phyloP scores from a whole-genome alignment of 306 rosid genomes.

The Casuarina cunninghamiana region DNA sequence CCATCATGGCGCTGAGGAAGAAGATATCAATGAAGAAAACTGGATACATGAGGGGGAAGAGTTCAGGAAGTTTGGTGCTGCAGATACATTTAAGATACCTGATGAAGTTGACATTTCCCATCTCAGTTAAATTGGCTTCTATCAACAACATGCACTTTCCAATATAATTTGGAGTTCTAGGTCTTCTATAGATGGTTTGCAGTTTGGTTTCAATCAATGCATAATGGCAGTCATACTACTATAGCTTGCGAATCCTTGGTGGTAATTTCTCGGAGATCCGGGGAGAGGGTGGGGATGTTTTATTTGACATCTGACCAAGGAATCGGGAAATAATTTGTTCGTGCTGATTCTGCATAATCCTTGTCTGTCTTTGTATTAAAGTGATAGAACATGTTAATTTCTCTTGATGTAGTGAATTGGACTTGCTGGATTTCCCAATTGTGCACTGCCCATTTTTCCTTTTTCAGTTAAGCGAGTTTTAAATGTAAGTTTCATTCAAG shows the following conservation, averaged over 20 bases:
- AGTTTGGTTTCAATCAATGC: not conserved
- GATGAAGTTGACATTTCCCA: slow-evolving; percentile 65
- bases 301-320: not conserved
- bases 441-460: not conserved
- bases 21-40: slow-evolving; percentile 52
- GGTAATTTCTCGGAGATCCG: not conserved
- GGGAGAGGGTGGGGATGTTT: not conserved
- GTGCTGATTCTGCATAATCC: not conserved
- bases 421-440: not conserved
- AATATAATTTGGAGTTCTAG: not conserved
- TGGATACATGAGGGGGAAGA: slow-evolving; percentile 42
- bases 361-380: not conserved
- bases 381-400: not conserved
- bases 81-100: slow-evolving; percentile 80
- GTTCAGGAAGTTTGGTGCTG: slow-evolving; percentile 91
- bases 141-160: not conserved
- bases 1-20: slow-evolving; percentile 42
- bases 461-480: not conserved
- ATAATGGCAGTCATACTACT: not conserved
- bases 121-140: slow-evolving; percentile 50
- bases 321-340: not conserved
- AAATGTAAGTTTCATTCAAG: too few relatives aligned
- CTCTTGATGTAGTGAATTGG: not conserved
- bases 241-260: not conserved
- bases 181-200: not conserved